Percentiles rank a stretch among this genome's conserved stretches.
phyloP scores from a whole-genome alignment of 768 basidiomycete genomes.

The Hypholoma sublateritium region DNA sequence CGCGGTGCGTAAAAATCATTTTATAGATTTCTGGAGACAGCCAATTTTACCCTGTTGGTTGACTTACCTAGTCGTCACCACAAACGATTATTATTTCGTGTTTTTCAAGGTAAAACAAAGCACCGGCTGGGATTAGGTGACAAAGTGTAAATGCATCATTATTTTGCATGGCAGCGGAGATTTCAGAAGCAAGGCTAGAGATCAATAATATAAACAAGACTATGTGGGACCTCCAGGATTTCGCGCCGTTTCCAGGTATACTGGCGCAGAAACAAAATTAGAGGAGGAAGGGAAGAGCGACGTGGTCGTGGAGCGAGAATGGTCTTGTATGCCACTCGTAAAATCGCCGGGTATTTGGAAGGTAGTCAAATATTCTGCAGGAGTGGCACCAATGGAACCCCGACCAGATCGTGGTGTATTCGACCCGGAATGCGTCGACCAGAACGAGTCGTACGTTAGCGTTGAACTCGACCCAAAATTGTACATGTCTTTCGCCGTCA shows the following conservation, averaged over 20 bases:
- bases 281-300: constrained; percentile 1
- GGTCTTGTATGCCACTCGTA: constrained; percentile 10
- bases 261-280: background rate
- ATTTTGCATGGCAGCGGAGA: constrained; percentile 18
- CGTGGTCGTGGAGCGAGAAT: constrained; percentile 2
- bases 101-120: constrained; percentile 17
- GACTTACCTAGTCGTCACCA: constrained; percentile 2
- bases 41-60: background rate
- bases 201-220: constrained; percentile 17
- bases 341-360: constrained; percentile 15
- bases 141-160: constrained; percentile 12
- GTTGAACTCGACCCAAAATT: constrained; percentile 28
- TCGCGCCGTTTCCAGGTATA: constrained; percentile 3
- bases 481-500: constrained; percentile 25
- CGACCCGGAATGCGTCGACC: constrained; percentile 49
- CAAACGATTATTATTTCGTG: constrained; percentile 10
- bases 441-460: constrained; percentile 63
- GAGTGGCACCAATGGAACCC: background rate
- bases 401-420: constrained; percentile 16
- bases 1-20: background rate
- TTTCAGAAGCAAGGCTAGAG: constrained; percentile 15
- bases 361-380: constrained; percentile 3
- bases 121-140: constrained; percentile 11
- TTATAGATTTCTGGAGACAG: background rate
- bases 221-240: constrained; percentile 11